Conservation (phyloP, 1,139 yeast species). For the Debaryomyces nepalensis region DNA sequence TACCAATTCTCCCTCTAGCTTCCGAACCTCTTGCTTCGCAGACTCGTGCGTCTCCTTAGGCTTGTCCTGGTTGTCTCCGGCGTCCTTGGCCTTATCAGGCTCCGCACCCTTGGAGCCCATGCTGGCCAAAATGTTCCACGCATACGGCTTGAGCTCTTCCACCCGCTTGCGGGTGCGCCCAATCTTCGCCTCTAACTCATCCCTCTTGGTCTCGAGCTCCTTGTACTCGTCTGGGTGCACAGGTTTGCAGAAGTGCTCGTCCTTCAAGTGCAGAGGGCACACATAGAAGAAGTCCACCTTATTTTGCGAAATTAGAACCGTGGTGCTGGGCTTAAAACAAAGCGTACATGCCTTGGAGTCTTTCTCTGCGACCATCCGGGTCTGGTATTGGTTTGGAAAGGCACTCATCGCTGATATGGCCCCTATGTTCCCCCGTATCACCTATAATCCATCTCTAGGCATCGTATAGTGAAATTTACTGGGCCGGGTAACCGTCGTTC, state of each 20-base stretch:
- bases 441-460: not conserved
- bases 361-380: conserved; percentile 60
- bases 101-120: conserved; percentile 19
- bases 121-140: conserved; percentile 34
- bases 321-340: conserved; percentile 67
- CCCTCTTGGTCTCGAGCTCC: conserved; percentile 43
- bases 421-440: not conserved
- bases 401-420: conserved; percentile 7
- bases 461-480: not conserved
- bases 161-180: conserved; percentile 32
- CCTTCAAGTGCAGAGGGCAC: conserved; percentile 67
- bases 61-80: conserved; percentile 12
- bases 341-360: conserved; percentile 63
- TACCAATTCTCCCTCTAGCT: conserved; percentile 27
- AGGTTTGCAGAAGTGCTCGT: conserved; percentile 64
- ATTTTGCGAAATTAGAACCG: conserved; percentile 60
- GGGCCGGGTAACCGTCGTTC: conserved; percentile 13
- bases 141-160: conserved; percentile 37
- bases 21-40: conserved; percentile 25
- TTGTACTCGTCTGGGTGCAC: conserved; percentile 51
- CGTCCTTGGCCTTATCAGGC: conserved; percentile 22
- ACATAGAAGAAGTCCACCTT: conserved; percentile 69
- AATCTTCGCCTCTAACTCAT: conserved; percentile 46
- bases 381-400: conserved; percentile 57
- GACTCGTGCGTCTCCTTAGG: conserved; percentile 17